Conservation (phyloP, 495 filamentous ascomycete species). For the Tuber melanosporum region DNA sequence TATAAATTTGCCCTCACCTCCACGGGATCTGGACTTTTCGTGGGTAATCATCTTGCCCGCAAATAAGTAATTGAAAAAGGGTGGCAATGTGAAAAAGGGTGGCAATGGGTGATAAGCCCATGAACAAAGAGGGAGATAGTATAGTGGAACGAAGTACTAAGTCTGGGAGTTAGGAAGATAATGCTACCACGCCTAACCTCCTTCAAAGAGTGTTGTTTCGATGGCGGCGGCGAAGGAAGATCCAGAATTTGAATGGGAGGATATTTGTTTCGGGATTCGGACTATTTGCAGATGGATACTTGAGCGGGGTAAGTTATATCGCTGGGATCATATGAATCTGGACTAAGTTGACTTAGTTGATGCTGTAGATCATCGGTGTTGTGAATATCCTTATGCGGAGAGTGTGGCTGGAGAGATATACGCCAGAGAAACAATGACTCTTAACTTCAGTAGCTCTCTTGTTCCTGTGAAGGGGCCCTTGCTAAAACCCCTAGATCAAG, state of each 20-base stretch:
- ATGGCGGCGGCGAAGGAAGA: background rate
- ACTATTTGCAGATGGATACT: constrained; percentile 83
- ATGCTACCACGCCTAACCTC: background rate
- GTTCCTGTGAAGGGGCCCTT: background rate
- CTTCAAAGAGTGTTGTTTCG: background rate
- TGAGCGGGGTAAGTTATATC: constrained; percentile 59
- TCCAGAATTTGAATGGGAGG: background rate
- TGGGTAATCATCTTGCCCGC: background rate
- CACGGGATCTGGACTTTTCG: background rate
- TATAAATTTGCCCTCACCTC: background rate
- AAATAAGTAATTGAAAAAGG: background rate
- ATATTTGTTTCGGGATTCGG: constrained; percentile 66
- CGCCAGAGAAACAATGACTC: constrained; percentile 48
- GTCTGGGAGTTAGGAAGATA: background rate
- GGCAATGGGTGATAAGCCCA: background rate
- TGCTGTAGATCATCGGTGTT: constrained; percentile 66
- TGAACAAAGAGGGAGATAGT: background rate
- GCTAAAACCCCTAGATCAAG: constrained; percentile 50
- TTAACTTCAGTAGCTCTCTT: constrained; percentile 60
- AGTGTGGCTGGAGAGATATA: constrained; percentile 60
- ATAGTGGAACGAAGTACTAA: background rate
- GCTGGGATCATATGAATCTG: background rate
- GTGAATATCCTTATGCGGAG: constrained; percentile 62
- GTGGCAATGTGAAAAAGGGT: background rate
- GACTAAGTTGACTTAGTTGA: constrained; percentile 2